Conservation (phyloP, 2,329 filamentous ascomycete genomes). For the Talaromyces sp. region DNA sequence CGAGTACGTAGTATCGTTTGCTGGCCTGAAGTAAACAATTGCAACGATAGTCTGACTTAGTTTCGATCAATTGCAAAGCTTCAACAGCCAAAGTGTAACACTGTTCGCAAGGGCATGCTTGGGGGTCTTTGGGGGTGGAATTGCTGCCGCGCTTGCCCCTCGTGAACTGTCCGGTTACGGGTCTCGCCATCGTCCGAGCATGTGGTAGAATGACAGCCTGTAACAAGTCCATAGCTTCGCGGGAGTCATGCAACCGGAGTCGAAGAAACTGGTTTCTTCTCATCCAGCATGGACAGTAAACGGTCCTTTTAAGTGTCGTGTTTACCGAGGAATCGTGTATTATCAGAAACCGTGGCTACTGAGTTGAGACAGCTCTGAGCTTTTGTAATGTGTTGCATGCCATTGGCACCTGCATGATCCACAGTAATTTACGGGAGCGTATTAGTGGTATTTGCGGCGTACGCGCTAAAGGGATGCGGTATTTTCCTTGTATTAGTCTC, state of each 20-base stretch:
- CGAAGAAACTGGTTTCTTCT: neutral
- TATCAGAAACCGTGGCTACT: neutral
- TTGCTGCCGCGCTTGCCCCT: neutral
- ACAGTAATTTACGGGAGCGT: constrained; percentile 13
- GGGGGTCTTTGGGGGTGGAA: neutral
- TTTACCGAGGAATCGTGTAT: neutral
- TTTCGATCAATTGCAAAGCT: neutral
- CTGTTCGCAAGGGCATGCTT: neutral
- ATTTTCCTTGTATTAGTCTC: constrained; percentile 14
- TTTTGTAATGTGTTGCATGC: constrained; percentile 17
- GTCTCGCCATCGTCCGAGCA: neutral
- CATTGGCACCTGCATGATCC: constrained; percentile 12
- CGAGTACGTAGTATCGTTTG: neutral
- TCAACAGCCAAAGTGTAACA: neutral
- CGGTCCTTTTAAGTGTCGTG: neutral
- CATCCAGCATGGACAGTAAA: neutral
- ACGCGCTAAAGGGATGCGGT: constrained; percentile 6
- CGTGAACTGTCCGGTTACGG: constrained; percentile 3
- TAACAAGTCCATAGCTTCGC: neutral
- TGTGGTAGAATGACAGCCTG: neutral
- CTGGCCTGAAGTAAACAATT: neutral
- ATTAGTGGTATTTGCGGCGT: neutral
- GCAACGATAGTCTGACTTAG: neutral
- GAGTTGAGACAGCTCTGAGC: constrained; percentile 6
- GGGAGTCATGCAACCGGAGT: neutral